Evolutionary conservation across 257 asterid species (phyloP).

Genomic region (Nicotiana attenuata): DNA sequence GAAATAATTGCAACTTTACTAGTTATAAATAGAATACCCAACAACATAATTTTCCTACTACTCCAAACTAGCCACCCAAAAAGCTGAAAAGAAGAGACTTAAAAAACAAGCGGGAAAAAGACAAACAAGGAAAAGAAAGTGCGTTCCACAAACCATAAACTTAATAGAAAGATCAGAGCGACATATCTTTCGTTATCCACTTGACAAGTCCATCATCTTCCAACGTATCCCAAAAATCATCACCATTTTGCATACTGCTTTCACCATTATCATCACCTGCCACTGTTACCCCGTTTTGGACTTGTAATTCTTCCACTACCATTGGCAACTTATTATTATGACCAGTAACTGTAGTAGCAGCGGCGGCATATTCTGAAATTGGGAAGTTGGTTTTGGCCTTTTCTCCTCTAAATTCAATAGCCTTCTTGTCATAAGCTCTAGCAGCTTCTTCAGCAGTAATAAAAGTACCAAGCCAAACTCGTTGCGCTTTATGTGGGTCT

Average conservation of each 20-base stretch:
- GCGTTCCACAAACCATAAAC: too few relatives aligned
- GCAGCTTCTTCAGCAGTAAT: constrained; percentile 20
- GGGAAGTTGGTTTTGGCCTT: constrained; percentile 24
- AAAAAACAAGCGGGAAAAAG: background rate
- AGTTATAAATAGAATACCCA: too few relatives aligned
- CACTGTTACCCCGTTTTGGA: background rate
- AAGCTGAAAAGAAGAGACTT: background rate
- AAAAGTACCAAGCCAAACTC: constrained; percentile 25
- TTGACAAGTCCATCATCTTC: background rate
- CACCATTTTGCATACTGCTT: background rate
- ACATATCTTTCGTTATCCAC: background rate
- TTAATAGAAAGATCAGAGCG: background rate
- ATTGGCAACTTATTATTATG: background rate
- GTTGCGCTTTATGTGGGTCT: background rate
- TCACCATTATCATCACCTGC: background rate
- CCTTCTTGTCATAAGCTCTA: constrained; percentile 22
- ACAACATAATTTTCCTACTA: too few relatives aligned
- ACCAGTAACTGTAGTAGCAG: background rate
- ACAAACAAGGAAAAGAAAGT: background rate
- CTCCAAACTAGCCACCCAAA: too few relatives aligned
- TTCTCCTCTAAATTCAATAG: constrained; percentile 20
- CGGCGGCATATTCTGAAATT: constrained; percentile 5
- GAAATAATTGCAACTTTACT: too few relatives aligned
- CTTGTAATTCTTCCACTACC: background rate
- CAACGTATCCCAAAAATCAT: constrained; percentile 6